Conservation (phyloP, 495 filamentous ascomycete species). For the Hyaloscypha finlandica region DNA sequence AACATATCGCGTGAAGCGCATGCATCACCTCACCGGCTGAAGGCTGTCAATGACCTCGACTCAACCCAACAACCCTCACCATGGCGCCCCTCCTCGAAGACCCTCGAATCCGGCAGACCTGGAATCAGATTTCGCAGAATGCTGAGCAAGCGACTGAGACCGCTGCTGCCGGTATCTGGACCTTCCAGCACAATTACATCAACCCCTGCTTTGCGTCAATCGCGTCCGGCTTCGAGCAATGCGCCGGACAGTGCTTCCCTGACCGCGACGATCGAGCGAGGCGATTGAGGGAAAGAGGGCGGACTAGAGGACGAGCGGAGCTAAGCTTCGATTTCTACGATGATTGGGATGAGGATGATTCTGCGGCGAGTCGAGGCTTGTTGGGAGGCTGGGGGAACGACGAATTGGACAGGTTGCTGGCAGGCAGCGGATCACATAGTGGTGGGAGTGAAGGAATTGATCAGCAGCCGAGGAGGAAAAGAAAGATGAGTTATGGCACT, state of each 20-base stretch:
- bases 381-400: slow-evolving; percentile 64
- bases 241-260: slow-evolving; percentile 71
- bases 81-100: slow-evolving; percentile 69
- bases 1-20: neutral
- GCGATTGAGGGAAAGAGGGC: slow-evolving; percentile 57
- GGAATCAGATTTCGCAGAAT: slow-evolving; percentile 91
- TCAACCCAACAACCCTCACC: slow-evolving; percentile 8
- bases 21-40: neutral
- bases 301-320: slow-evolving; percentile 68
- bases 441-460: slow-evolving; percentile 46
- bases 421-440: slow-evolving; percentile 63
- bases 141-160: slow-evolving; percentile 90
- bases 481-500: slow-evolving; percentile 89
- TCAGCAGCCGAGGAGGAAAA: slow-evolving; percentile 70
- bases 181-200: slow-evolving; percentile 82
- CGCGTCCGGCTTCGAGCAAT: slow-evolving; percentile 63
- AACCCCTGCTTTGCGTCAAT: slow-evolving; percentile 75
- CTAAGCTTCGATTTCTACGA: slow-evolving; percentile 97
- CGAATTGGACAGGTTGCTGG: slow-evolving; percentile 85
- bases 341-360: slow-evolving; percentile 87
- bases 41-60: neutral
- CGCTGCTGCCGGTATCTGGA: slow-evolving; percentile 85
- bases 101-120: slow-evolving; percentile 88
- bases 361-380: slow-evolving; percentile 40
- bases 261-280: slow-evolving; percentile 72